Evolutionary conservation across 495 filamentous ascomycete species (phyloP).

Genomic region (Annulohypoxylon moriforme): DNA sequence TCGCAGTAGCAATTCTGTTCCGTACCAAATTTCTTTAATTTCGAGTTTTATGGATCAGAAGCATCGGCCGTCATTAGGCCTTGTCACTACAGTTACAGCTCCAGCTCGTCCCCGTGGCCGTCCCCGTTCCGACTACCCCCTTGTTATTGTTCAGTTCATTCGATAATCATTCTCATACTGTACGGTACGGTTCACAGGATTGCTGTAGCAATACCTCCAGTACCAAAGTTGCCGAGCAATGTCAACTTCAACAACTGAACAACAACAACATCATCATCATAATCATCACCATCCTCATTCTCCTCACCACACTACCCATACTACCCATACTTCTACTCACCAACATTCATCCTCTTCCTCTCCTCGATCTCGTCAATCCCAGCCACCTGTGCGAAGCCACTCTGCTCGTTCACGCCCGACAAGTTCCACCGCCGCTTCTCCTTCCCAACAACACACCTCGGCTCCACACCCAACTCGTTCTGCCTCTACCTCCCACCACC

Average conservation of each 20-base stretch:
- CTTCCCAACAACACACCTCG: constrained; percentile 33
- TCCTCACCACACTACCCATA: too few species aligned
- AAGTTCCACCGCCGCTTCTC: constrained; percentile 32
- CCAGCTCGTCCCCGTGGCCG: constrained; percentile 10
- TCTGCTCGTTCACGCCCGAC: constrained; percentile 50
- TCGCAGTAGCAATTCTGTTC: too few species aligned
- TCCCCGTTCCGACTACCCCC: background rate
- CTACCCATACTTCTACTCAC: too few species aligned
- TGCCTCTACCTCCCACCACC: constrained; percentile 47
- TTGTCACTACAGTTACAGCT: constrained; percentile 8
- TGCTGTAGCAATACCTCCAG: constrained; percentile 38
- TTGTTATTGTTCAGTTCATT: constrained; percentile 26
- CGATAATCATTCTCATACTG: constrained; percentile 28
- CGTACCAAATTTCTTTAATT: constrained; percentile 22
- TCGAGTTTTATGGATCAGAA: constrained; percentile 36
- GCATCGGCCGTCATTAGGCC: constrained; percentile 29
- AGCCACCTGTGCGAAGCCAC: constrained; percentile 42
- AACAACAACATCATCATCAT: constrained; percentile 32
- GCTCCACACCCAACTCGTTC: constrained; percentile 46
- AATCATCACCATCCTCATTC: constrained; percentile 36
- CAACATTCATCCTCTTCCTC: constrained; percentile 34
- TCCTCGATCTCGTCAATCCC: constrained; percentile 37
- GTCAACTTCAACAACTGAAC: constrained; percentile 44
- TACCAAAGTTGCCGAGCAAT: constrained; percentile 24
- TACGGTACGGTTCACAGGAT: constrained; percentile 19